Evolutionary conservation across 208 protist genomes (phyloP).

Genomic region (Vickermania ingenoplastis): DNA sequence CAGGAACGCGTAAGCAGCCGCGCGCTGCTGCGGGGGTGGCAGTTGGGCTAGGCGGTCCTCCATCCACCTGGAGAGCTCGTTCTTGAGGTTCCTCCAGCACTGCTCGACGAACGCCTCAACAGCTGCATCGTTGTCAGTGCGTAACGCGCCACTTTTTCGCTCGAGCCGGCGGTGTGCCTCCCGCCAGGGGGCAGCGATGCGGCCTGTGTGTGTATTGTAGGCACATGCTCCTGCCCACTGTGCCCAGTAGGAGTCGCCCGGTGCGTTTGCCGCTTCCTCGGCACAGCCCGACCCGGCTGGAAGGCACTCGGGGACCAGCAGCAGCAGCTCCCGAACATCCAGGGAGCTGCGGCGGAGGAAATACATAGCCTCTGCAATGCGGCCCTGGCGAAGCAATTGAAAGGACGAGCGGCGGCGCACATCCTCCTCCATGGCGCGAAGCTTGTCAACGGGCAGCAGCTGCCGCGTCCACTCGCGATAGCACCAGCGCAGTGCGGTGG

Average conservation of each 20-base stretch:
- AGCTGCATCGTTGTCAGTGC: too few species aligned
- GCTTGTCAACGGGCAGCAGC: constrained; percentile 8
- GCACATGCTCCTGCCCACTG: too few species aligned
- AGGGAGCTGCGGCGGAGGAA: constrained; percentile 39
- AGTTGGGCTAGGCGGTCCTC: neutral
- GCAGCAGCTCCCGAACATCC: constrained; percentile 57
- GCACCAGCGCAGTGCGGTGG: constrained; percentile 36
- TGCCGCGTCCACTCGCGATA: constrained; percentile 39
- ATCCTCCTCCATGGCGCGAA: constrained; percentile 36
- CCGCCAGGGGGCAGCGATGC: too few species aligned
- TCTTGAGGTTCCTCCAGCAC: constrained; percentile 40
- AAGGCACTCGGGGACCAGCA: constrained; percentile 51
- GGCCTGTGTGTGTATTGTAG: too few species aligned
- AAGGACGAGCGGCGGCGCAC: constrained; percentile 66
- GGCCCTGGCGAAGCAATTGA: constrained; percentile 35
- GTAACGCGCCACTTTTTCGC: too few species aligned
- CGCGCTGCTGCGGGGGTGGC: constrained; percentile 13
- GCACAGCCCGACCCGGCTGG: constrained; percentile 15
- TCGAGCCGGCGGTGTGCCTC: too few species aligned
- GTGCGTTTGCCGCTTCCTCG: neutral
- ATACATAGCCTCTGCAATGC: constrained; percentile 31
- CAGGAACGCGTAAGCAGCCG: constrained; percentile 57
- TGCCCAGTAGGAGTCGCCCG: too few species aligned
- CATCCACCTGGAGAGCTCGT: constrained; percentile 7
- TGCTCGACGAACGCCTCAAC: constrained; percentile 41